These are phyloP conservation scores for Hypoxylon sp. DNA, from an alignment of 2,329 filamentous ascomycete genomes.

Conservation along the genomic window DNA sequence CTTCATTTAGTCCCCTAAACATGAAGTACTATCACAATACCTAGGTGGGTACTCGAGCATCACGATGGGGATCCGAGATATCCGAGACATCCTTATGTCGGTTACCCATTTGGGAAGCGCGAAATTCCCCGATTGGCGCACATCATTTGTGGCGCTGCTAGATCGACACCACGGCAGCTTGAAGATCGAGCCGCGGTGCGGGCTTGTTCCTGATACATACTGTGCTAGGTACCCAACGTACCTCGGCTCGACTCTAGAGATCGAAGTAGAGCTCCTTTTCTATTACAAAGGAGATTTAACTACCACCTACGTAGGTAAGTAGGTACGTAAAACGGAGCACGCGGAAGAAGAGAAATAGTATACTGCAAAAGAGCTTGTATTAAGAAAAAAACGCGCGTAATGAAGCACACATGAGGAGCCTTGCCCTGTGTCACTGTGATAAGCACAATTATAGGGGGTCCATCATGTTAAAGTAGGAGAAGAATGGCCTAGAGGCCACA, in stretches of 20 bases:
- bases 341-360: neutral
- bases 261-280: neutral
- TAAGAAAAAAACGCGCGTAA: neutral
- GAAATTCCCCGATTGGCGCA: constrained; percentile 8
- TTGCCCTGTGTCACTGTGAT: neutral
- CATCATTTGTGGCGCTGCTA: neutral
- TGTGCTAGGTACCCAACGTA: neutral
- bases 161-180: neutral
- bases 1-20: neutral
- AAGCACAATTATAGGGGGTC: neutral
- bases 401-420: neutral
- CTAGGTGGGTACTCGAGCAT: neutral
- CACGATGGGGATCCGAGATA: neutral
- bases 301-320: neutral
- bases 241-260: neutral
- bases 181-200: neutral
- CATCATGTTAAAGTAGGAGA: neutral
- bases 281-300: neutral
- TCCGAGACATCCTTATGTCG: neutral
- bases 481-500: neutral
- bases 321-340: neutral
- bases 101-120: neutral
- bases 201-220: neutral
- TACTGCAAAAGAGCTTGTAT: neutral
- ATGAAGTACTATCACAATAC: neutral